Conservation (phyloP, 257 asterid species). For the Ballota nigra region DNA sequence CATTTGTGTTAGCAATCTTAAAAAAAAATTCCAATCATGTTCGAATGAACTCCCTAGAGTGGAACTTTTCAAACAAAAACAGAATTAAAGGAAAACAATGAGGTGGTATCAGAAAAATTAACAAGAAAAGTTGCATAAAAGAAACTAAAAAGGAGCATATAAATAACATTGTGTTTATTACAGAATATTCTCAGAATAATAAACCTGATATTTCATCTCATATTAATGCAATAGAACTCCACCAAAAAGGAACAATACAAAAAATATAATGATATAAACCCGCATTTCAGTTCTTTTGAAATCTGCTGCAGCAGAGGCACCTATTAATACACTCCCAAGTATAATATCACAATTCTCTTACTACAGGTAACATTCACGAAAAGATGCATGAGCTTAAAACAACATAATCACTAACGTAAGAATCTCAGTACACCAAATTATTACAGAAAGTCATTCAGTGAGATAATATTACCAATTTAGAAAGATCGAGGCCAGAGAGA, state of each 20-base stretch:
- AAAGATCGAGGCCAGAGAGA: constrained; percentile 91
- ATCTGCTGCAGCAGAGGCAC: background rate
- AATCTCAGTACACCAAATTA: constrained; percentile 10
- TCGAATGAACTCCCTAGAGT: background rate
- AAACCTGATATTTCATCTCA: background rate
- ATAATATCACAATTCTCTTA: background rate
- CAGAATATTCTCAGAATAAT: background rate
- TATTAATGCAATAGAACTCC: constrained; percentile 14
- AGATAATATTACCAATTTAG: constrained; percentile 65
- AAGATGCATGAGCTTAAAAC: constrained; percentile 6
- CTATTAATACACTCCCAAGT: constrained; percentile 5
- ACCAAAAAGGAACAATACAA: background rate
- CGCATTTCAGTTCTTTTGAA: background rate
- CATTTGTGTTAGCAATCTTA: constrained; percentile 7
- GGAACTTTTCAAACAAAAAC: background rate
- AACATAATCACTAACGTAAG: background rate
- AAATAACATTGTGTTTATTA: constrained; percentile 1
- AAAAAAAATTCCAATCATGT: constrained; percentile 3
- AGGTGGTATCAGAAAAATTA: background rate
- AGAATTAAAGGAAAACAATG: background rate
- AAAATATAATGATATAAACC: background rate
- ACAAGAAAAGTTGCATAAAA: background rate
- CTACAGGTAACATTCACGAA: background rate
- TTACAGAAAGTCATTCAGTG: constrained; percentile 6
- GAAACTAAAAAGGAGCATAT: constrained; percentile 4